These are phyloP conservation scores for Fusarium sp. DNA, from an alignment of 2,329 filamentous ascomycete species.

Conservation along the genomic window DNA sequence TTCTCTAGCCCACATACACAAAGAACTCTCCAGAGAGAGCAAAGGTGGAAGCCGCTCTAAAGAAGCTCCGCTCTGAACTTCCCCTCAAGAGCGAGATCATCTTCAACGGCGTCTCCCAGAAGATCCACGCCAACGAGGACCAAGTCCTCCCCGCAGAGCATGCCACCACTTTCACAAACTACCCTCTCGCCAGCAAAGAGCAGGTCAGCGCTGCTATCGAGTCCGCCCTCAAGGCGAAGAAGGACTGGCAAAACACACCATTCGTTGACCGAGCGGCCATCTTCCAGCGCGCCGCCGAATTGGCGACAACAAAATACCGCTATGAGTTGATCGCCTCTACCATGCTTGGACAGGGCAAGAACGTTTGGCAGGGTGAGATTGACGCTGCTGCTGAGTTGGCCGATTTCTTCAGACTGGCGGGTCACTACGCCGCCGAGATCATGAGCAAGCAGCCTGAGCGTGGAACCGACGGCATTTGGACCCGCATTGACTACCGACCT, in stretches of 20 bases:
- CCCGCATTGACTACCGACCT: slow-evolving; percentile 88
- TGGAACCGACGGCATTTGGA: slow-evolving; percentile 48
- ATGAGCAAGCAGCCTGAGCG: slow-evolving; percentile 51
- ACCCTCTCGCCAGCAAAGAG: slow-evolving; percentile 47
- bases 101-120: slow-evolving; percentile 47
- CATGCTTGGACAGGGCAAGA: slow-evolving; percentile 97
- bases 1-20: slow-evolving; percentile 44
- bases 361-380: slow-evolving; percentile 98
- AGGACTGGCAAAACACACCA: slow-evolving; percentile 82
- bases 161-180: slow-evolving; percentile 50
- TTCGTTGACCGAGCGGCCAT: slow-evolving; percentile 92
- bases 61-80: slow-evolving; percentile 47
- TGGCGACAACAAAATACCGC: slow-evolving; percentile 90
- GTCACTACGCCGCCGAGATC: slow-evolving; percentile 78
- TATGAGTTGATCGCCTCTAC: slow-evolving; percentile 96
- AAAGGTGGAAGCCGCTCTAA: slow-evolving; percentile 47
- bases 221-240: slow-evolving; percentile 83
- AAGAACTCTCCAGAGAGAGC: slow-evolving; percentile 48
- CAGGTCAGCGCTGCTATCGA: slow-evolving; percentile 72
- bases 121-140: slow-evolving; percentile 41
- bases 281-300: slow-evolving; percentile 94
- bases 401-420: slow-evolving; percentile 94
- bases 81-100: slow-evolving; percentile 49
- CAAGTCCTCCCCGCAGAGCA: slow-evolving; percentile 52
- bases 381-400: slow-evolving; percentile 91